Evolutionary conservation across 257 asterid species (phyloP), one percentile per base, ranked within the genome.

Genomic region (Forsythia viridissima): DNA sequence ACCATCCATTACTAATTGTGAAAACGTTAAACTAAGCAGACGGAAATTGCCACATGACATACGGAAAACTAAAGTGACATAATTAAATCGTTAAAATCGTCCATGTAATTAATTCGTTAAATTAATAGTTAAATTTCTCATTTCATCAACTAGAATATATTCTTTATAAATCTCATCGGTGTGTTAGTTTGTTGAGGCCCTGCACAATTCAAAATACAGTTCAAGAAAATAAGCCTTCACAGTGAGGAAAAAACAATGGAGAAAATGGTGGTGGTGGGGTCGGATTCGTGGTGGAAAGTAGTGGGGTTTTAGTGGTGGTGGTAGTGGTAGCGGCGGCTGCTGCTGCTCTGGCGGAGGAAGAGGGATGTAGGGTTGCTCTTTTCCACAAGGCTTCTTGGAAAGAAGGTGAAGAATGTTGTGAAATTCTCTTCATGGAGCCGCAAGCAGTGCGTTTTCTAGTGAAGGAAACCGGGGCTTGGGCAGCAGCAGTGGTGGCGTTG

Each of bases 401-500:
- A 73, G 51, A 74, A 40, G 55, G 20, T 13, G 48, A 20, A 5
- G 6, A 44, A 11, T 78, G 44, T 42, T 55, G n/a, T 8, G 71
- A 61, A 41, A 44, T 46, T 63, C 75, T 71, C 73, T 81, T 81
- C 51, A 44, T 57, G 40, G 84, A 70, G 44, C 44, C 57, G 16
- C 65, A 55, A 6, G 24, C 65, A 55, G 65, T 15, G 30, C 65
- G 30, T 55, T 55, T 55, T 55, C 65, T 55, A 21, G 30, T 55
- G 65, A 52, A 6, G 2, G 3, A 21, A 41, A 38, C 18, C 15
- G 18, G 0, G 38, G 12, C 59, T 65, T 44, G 44, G 20, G 65
- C 40, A n/a, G 69, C 79, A 4, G 82, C 3, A 2, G 65, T 7
- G 41, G 34, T 21, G 77, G 82, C 3, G 70, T 20, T 15, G 5